Evolutionary conservation across 202 grass and related monocot species (phyloP), one percentile per base, ranked within the genome.

Genomic region (Digitaria exilis): DNA sequence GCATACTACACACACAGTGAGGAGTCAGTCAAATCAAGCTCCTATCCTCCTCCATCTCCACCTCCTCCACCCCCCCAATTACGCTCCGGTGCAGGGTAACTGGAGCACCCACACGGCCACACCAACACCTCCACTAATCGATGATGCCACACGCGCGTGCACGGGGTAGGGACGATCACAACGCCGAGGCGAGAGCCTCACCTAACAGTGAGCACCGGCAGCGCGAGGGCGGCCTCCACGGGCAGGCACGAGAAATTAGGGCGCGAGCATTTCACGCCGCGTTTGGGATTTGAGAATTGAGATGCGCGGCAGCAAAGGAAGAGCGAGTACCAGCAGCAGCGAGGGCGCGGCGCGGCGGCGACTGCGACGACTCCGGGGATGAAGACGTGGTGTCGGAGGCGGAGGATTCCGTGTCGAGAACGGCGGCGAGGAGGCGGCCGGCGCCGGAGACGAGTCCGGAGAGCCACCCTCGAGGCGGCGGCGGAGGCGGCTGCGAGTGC

Each of bases 381-480:
- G 79, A 76, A 8, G 78, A 76, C 2, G 70, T 22, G 39, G 29
- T 17, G 72, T 70, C 43, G 65, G 63, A 77, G 31, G 55, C 48
- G 34, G 77, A 17, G 46, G 86, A 88, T 0, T 90, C 88, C 6
- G 88, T 69, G 34, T 84, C 86, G 34, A 93, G 62, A 5, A 85
- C 81, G 3, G 86, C 76, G 63, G 84, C 77, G 30, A 96, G 76
- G 51, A 96, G 56, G 41, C 78, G 82, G 34, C 87, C 81, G 39
- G 84, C 86, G 39, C 86, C 86, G 43, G 67, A 78, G 11, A 89
- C 52, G 44, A 93, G 67, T 8, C 83, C 78, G 17, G 85, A 76
- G 49, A 93, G 7, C 90, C 93, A 96, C 1, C 90, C 64, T 1
- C 71, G 29, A 7, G 28, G 69, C 10, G 68, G 71, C 35, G 61